These are phyloP conservation scores for Globisporangium perplexum DNA, from an alignment of 352 stramenopile species.

Conservation along the genomic window DNA sequence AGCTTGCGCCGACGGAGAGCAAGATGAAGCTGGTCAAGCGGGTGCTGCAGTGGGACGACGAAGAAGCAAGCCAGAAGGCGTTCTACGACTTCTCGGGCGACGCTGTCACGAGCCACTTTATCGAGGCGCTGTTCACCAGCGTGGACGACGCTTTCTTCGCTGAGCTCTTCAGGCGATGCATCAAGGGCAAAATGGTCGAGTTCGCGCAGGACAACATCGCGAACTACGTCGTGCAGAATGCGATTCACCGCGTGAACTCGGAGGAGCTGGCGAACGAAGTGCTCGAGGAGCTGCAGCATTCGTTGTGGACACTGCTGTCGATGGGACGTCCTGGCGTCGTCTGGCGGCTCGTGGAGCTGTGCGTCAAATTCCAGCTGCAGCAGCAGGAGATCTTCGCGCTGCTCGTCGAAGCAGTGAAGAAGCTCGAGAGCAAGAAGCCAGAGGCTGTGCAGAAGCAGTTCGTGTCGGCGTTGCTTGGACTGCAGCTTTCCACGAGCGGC, in stretches of 20 bases:
- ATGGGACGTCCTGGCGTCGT: constrained; percentile 67
- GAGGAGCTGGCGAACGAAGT: constrained; percentile 41
- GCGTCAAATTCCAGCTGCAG: constrained; percentile 49
- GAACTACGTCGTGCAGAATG: constrained; percentile 83
- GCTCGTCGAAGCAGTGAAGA: constrained; percentile 56
- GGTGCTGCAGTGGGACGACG: constrained; percentile 71
- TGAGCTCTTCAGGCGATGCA: constrained; percentile 57
- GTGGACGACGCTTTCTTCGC: constrained; percentile 63
- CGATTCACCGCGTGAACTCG: constrained; percentile 44
- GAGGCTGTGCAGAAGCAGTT: constrained; percentile 57
- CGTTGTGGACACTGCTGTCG: constrained; percentile 68
- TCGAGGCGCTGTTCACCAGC: constrained; percentile 58
- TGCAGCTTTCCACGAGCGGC: constrained; percentile 59
- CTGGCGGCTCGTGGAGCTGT: constrained; percentile 74
- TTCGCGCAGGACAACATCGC: constrained; percentile 68
- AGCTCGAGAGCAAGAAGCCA: constrained; percentile 79
- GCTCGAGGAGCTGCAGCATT: constrained; percentile 46
- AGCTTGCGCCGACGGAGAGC: constrained; percentile 45
- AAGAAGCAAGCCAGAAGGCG: constrained; percentile 32
- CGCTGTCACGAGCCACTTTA: constrained; percentile 69
- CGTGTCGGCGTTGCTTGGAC: constrained; percentile 51
- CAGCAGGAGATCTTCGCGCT: constrained; percentile 43
- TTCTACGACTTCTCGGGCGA: constrained; percentile 74
- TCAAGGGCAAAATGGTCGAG: constrained; percentile 57
- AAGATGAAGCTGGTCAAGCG: constrained; percentile 44